Evolutionary conservation across 164 flowering plant genomes (phyloP).

Genomic region (Annona squamosa): DNA sequence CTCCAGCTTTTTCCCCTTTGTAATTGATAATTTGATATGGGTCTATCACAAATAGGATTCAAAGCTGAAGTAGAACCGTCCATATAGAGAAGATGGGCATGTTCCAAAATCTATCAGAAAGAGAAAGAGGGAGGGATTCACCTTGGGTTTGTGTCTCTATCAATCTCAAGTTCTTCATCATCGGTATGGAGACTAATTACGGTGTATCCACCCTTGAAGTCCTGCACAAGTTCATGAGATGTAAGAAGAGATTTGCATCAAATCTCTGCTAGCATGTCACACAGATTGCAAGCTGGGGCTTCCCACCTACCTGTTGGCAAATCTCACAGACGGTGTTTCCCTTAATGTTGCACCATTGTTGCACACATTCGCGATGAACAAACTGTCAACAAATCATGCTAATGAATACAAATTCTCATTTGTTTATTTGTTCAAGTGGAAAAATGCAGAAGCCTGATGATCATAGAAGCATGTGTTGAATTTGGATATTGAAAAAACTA

Average conservation of each 20-base stretch:
- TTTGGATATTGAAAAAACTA: too few relatives aligned
- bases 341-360: conserved; percentile 71
- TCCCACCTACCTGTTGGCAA: conserved; percentile 44
- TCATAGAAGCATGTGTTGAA: too few relatives aligned
- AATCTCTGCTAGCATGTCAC: too few relatives aligned
- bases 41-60: too few relatives aligned
- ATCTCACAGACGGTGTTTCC: conserved; percentile 66
- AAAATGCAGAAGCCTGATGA: too few relatives aligned
- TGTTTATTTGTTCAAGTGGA: too few relatives aligned
- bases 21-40: too few relatives aligned
- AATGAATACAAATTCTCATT: too few relatives aligned
- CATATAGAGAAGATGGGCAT: too few relatives aligned
- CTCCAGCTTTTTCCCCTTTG: too few relatives aligned
- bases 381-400: conserved; percentile 27
- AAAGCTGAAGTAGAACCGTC: too few relatives aligned
- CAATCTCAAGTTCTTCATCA: background rate
- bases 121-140: background rate
- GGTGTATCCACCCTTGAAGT: background rate
- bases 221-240: background rate
- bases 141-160: background rate
- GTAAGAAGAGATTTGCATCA: too few relatives aligned
- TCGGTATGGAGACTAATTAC: background rate
- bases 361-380: conserved; percentile 74
- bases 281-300: background rate
- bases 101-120: background rate